These are phyloP conservation scores for Leccinum solheimii DNA, from an alignment of 1,284 basidiomycete genomes.

Conservation along the genomic window DNA sequence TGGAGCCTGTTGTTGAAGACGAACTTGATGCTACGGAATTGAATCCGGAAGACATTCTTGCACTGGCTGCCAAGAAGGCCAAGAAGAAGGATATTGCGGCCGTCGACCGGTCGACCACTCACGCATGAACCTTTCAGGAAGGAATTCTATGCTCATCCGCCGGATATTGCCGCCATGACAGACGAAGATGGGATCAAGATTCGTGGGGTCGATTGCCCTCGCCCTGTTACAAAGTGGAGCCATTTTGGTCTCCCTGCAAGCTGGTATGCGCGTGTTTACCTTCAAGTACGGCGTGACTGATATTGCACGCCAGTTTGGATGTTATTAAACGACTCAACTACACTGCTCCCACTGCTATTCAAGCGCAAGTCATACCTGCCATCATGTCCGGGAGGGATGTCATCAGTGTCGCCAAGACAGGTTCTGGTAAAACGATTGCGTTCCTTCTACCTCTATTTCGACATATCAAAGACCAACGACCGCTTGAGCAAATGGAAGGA, in stretches of 20 bases:
- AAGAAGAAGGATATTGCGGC: constrained; percentile 95
- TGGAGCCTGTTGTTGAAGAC: constrained; percentile 58
- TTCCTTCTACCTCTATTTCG: constrained; percentile 96
- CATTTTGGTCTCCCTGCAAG: constrained; percentile 93
- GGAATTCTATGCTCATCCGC: constrained; percentile 91
- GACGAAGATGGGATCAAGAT: constrained; percentile 99
- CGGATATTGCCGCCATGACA: constrained; percentile 90
- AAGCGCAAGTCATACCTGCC: constrained; percentile 96
- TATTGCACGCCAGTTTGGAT: constrained; percentile 64
- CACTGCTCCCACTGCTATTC: constrained; percentile 90
- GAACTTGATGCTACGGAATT: constrained; percentile 80
- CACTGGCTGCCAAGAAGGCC: constrained; percentile 91
- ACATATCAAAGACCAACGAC: constrained; percentile 98
- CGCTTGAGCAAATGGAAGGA: constrained; percentile 92
- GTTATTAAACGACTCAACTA: constrained; percentile 91
- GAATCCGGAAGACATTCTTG: constrained; percentile 91
- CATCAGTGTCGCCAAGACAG: constrained; percentile 98
- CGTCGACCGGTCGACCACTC: constrained; percentile 71
- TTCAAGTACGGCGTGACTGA: constrained; percentile 5
- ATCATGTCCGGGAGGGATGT: constrained; percentile 99
- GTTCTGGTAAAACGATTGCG: constrained; percentile 96
- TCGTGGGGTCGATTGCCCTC: constrained; percentile 91
- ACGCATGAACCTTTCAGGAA: constrained; percentile 94
- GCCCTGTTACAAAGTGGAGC: constrained; percentile 97
- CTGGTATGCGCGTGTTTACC: constrained; percentile 57